Base-by-base conservation (phyloP, 2,329 filamentous ascomycete species). In the Aspergillus nomiae region DNA sequence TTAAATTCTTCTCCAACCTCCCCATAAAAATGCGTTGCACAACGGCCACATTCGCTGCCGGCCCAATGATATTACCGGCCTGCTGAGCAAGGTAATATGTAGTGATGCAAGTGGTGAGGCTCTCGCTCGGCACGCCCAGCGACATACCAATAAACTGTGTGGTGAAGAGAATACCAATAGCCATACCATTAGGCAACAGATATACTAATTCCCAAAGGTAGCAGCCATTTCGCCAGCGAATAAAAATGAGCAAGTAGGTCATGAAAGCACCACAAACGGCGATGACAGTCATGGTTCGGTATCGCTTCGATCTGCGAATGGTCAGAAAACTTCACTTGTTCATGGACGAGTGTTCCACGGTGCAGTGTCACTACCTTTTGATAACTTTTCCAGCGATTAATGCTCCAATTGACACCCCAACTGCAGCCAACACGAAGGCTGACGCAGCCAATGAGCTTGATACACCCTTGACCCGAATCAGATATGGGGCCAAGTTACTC, bases 41-140 rank as follows among this genome's bases (percentile, higher is more conserved):
- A 34, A 72, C 7, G 2, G 64, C 62, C 2, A 63, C 38, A 3
- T 60, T 67, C 30, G 21, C 41, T 0, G 67, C 62, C 2, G 64
- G 65, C 2, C 70, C 70, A 3, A 71, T 59, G 19, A 72, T 65
- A 7, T 66, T 51, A 1, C 70, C 70, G 1, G 72, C 46, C 54
- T 71, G 70, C 59, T 71, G 69, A 45, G 61, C 58, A 19, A 72
- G 61, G 36, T 62, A 71, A 45, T 66, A 71, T 16, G 66, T 61
- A 7, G 65, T 62, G 9, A 72, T 63, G 6, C 62, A 65, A 1
- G 46, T 57, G 5, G 67, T n/a, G 5, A 65, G 55, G 7, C 48
- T 21, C 0, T 56, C 58, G 38, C 62, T 63, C 2, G 67, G 65
- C 6, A 59, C 61, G 26, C 32, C 58, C 5, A 64, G 41, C 0